Percentiles rank a stretch among this genome's conserved stretches.
Conservation (phyloP, 1,139 yeast species). For the Hanseniaspora uvarum region DNA sequence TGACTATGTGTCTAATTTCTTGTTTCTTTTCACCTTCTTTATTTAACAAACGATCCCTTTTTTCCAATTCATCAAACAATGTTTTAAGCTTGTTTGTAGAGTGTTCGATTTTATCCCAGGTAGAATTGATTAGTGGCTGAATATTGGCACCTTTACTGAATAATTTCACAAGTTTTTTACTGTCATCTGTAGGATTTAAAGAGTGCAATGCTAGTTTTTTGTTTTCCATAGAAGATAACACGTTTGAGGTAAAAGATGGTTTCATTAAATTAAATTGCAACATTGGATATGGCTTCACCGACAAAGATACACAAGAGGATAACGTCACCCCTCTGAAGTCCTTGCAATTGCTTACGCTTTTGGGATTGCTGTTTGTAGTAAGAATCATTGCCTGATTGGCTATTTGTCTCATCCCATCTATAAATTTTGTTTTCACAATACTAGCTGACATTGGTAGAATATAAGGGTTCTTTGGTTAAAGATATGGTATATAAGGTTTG, state of each 20-base stretch:
- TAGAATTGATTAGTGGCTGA: constrained; percentile 14
- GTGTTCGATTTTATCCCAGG: constrained; percentile 15
- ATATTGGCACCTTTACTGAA: constrained; percentile 48
- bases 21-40: constrained; percentile 22
- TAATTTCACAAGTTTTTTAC: constrained; percentile 46
- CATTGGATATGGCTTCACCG: constrained; percentile 62
- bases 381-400: constrained; percentile 36
- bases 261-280: constrained; percentile 72
- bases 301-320: constrained; percentile 69
- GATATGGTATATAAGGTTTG: too few species aligned
- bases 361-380: constrained; percentile 29
- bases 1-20: constrained; percentile 34
- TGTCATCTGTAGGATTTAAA: constrained; percentile 45
- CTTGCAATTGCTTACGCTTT: constrained; percentile 17
- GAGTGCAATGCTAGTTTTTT: constrained; percentile 58
- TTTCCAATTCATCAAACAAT: constrained; percentile 24
- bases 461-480: too few species aligned
- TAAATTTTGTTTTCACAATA: constrained; percentile 27
- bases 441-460: neutral
- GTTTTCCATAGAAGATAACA: constrained; percentile 44
- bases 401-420: constrained; percentile 34
- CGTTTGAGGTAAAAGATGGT: constrained; percentile 66
- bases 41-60: constrained; percentile 25
- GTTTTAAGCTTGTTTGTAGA: constrained; percentile 20
- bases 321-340: constrained; percentile 56